Percentiles rank a stretch among this genome's conserved stretches.
phyloP scores from a whole-genome alignment of 2,329 filamentous ascomycete genomes.

The Sclerotinia borealis region DNA sequence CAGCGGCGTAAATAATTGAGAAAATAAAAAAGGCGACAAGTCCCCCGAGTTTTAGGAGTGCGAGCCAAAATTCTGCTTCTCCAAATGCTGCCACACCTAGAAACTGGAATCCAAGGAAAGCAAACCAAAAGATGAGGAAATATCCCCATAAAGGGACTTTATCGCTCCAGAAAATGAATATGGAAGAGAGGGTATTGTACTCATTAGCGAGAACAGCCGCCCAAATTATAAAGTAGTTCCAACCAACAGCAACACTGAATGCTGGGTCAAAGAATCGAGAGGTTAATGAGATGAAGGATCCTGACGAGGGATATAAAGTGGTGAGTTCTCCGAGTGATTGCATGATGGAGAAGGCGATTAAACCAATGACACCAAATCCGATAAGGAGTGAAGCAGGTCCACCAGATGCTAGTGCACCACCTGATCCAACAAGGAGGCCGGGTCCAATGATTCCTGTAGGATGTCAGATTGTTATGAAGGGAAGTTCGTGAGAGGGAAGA shows the following conservation, averaged over 20 bases:
- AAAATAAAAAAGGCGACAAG: slow-evolving; percentile 69
- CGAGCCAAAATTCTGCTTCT: slow-evolving; percentile 76
- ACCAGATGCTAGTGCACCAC: slow-evolving; percentile 60
- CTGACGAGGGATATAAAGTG: slow-evolving; percentile 64
- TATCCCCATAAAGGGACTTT: slow-evolving; percentile 58
- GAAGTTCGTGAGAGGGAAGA: background rate
- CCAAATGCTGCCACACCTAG: slow-evolving; percentile 69
- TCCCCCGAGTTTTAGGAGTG: slow-evolving; percentile 63
- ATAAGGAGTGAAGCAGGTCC: slow-evolving; percentile 68
- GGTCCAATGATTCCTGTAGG: slow-evolving; percentile 49
- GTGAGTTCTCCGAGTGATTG: slow-evolving; percentile 70
- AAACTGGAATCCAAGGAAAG: slow-evolving; percentile 63
- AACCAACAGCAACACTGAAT: slow-evolving; percentile 59
- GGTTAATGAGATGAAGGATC: slow-evolving; percentile 64
- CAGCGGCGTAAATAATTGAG: slow-evolving; percentile 64
- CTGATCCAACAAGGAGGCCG: slow-evolving; percentile 65
- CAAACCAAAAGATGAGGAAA: slow-evolving; percentile 69
- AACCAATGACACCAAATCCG: slow-evolving; percentile 65
- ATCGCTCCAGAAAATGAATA: slow-evolving; percentile 61
- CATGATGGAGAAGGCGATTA: slow-evolving; percentile 52
- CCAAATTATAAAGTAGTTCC: slow-evolving; percentile 33
- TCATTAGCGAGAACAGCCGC: slow-evolving; percentile 55
- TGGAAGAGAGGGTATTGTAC: slow-evolving; percentile 63
- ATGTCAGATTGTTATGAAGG: background rate
- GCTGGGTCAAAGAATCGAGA: slow-evolving; percentile 67